Base-by-base conservation (phyloP, 73 alveolate species). In the Paramecium sexaurelia region DNA sequence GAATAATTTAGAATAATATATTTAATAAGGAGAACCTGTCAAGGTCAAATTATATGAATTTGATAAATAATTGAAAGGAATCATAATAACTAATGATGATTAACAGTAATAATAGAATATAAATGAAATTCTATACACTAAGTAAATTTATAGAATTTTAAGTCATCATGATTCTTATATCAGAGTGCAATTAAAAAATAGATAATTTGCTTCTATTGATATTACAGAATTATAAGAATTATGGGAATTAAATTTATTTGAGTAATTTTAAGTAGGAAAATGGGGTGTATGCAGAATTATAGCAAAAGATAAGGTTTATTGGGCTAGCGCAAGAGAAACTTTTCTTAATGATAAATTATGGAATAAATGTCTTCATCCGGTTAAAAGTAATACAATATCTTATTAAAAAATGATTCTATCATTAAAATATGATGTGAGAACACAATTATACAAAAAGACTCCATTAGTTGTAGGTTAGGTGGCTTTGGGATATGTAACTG, bases 261-360 rank as follows among this genome's bases (percentile, higher is more conserved):
- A 43, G n/a, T 22, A 78, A 20, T 78, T 15, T 20, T 47, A 40
- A 40, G 73, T 78, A 10, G 90, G 90, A 78, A 78, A 9, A 13
- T 78, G 71, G 71, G 90, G 90, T 41, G 32, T 45, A 5, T 78
- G 90, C 22, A 37, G 90, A 78, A 40, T 78, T 17, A 78, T 78
- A 24, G 68, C 75, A 37, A 19, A 78, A 9, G 41, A 78, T 39
- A 43, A 43, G 7, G 68, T 4, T 24, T 78, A 41, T 78, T 78
- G 90, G 90, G 90, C 90, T 24, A 78, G 90, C 24, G 73, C 71
- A 5, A 78, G 90, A 78, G 90, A 78, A 78, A 78, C 90, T 11
- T 78, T 78, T 78, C 8, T 78, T n/a, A 78, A 78, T 78, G 90
- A 78, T 41, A 78, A 78, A 7, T 24, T 78, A 40, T 78, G 90